These are phyloP conservation scores for Mycena rosella DNA, from an alignment of 768 basidiomycete species.

Conservation along the genomic window DNA sequence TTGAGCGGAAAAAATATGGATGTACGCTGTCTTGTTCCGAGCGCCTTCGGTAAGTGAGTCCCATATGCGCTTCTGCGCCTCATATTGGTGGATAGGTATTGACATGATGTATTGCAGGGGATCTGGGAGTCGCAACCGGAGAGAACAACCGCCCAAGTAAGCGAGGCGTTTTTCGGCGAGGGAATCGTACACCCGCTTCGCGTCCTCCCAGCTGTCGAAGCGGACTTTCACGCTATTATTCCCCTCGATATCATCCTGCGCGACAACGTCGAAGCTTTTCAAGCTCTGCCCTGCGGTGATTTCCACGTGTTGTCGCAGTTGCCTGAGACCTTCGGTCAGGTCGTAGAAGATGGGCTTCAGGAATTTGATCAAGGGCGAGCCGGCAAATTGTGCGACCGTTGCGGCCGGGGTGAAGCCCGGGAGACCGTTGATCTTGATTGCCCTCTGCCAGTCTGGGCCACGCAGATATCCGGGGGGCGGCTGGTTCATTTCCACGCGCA, in stretches of 20 bases:
- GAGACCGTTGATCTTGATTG: slow-evolving; percentile 61
- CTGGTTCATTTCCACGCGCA: slow-evolving; percentile 61
- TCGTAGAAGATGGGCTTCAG: slow-evolving; percentile 41
- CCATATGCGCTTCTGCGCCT: slow-evolving; percentile 65
- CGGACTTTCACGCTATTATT: slow-evolving; percentile 53
- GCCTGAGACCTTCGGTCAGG: slow-evolving; percentile 36
- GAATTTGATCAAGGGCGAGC: slow-evolving; percentile 35
- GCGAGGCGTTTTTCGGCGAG: slow-evolving; percentile 50
- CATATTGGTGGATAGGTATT: slow-evolving; percentile 63
- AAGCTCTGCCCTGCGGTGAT: slow-evolving; percentile 35
- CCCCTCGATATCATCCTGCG: slow-evolving; percentile 44
- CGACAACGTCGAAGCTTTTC: slow-evolving; percentile 44
- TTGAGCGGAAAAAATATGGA: slow-evolving; percentile 43
- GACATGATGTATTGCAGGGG: slow-evolving; percentile 65
- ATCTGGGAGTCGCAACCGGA: slow-evolving; percentile 59
- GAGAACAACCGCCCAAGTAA: slow-evolving; percentile 46
- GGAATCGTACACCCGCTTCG: slow-evolving; percentile 52
- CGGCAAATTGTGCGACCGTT: slow-evolving; percentile 48
- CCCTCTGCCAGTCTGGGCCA: slow-evolving; percentile 43
- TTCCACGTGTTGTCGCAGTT: slow-evolving; percentile 43
- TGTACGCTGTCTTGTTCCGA: slow-evolving; percentile 50
- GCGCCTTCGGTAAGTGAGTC: slow-evolving; percentile 53
- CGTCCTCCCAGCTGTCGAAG: slow-evolving; percentile 64
- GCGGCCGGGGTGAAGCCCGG: slow-evolving; percentile 43
- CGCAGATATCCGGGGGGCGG: slow-evolving; percentile 49